These are phyloP conservation scores for Phialophora expanda DNA, from an alignment of 2,329 filamentous ascomycete genomes.

Conservation along the genomic window DNA sequence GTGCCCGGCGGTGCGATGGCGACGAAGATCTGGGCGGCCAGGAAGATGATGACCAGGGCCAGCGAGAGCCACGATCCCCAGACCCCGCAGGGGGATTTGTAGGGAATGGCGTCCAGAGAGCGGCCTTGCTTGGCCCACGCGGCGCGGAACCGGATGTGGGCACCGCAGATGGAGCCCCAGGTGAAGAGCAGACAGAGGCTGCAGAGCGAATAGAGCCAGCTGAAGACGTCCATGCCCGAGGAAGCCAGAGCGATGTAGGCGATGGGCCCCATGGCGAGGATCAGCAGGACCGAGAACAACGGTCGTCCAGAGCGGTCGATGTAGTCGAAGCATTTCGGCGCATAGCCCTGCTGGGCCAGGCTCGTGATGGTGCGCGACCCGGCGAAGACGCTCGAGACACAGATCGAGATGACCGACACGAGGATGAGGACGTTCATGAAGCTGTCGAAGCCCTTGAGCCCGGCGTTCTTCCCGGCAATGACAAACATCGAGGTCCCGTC, in stretches of 20 bases:
- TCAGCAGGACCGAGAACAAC: slow-evolving; percentile 47
- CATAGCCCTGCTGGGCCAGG: slow-evolving; percentile 54
- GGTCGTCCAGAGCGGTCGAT: slow-evolving; percentile 54
- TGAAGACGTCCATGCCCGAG: slow-evolving; percentile 59
- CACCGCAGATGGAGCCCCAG: slow-evolving; percentile 67
- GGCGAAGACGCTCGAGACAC: slow-evolving; percentile 63
- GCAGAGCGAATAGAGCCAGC: slow-evolving; percentile 68
- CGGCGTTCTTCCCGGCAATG: slow-evolving; percentile 65
- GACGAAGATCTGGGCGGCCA: slow-evolving; percentile 86
- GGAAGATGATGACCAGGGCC: slow-evolving; percentile 73
- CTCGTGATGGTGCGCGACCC: slow-evolving; percentile 64
- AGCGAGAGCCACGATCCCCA: slow-evolving; percentile 81
- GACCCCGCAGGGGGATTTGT: slow-evolving; percentile 77
- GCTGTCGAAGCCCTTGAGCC: slow-evolving; percentile 63
- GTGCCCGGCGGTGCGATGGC: slow-evolving; percentile 57
- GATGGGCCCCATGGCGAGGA: slow-evolving; percentile 48
- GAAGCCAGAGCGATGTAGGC: slow-evolving; percentile 47
- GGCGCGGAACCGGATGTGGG: slow-evolving; percentile 86
- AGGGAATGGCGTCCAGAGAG: slow-evolving; percentile 75
- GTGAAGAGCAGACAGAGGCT: slow-evolving; percentile 67
- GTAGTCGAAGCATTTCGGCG: slow-evolving; percentile 52
- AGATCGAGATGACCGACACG: slow-evolving; percentile 64
- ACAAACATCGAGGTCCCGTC: slow-evolving; percentile 67
- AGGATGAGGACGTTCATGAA: slow-evolving; percentile 72
- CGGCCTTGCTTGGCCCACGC: slow-evolving; percentile 76